Conservation (phyloP, 306 rosid genomes). For the Quercus variabilis region DNA sequence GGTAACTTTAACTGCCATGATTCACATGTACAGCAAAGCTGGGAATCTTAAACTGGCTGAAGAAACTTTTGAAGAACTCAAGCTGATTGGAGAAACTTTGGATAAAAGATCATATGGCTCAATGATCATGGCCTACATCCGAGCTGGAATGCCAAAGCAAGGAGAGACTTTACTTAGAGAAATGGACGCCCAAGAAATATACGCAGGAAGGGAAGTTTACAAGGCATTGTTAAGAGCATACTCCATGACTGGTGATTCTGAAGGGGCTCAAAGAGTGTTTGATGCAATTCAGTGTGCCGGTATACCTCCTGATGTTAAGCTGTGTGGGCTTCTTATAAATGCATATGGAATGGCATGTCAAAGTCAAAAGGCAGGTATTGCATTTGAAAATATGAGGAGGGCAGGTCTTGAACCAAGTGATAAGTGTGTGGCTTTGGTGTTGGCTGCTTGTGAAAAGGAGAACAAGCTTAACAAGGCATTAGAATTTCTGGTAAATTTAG, state of each 20-base stretch:
- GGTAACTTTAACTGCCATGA: slow-evolving; percentile 69
- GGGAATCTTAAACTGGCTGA: slow-evolving; percentile 57
- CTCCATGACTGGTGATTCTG: slow-evolving; percentile 56
- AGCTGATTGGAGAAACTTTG: slow-evolving; percentile 58
- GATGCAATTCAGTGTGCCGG: slow-evolving; percentile 81
- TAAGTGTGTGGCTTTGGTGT: slow-evolving; percentile 61
- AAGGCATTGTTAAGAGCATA: slow-evolving; percentile 85
- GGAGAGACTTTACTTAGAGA: slow-evolving; percentile 69
- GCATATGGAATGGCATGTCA: slow-evolving; percentile 61
- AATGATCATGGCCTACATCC: slow-evolving; percentile 80
- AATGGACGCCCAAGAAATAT: slow-evolving; percentile 70
- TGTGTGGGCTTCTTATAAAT: slow-evolving; percentile 68
- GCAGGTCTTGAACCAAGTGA: slow-evolving; percentile 69
- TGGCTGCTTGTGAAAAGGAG: slow-evolving; percentile 73
- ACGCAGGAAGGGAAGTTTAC: slow-evolving; percentile 77
- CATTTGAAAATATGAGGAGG: slow-evolving; percentile 76
- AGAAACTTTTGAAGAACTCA: slow-evolving; percentile 78
- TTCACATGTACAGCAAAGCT: slow-evolving; percentile 82
- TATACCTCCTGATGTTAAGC: slow-evolving; percentile 64
- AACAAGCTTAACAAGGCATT: slow-evolving; percentile 56
- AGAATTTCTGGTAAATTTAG: slow-evolving; percentile 64
- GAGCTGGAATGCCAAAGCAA: slow-evolving; percentile 68
- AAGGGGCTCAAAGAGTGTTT: slow-evolving; percentile 82
- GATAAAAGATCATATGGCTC: slow-evolving; percentile 85
- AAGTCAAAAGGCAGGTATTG: slow-evolving; percentile 54